phyloP scores from a whole-genome alignment of 805 yeast genomes.

The Cyberlindnera saturnus region DNA sequence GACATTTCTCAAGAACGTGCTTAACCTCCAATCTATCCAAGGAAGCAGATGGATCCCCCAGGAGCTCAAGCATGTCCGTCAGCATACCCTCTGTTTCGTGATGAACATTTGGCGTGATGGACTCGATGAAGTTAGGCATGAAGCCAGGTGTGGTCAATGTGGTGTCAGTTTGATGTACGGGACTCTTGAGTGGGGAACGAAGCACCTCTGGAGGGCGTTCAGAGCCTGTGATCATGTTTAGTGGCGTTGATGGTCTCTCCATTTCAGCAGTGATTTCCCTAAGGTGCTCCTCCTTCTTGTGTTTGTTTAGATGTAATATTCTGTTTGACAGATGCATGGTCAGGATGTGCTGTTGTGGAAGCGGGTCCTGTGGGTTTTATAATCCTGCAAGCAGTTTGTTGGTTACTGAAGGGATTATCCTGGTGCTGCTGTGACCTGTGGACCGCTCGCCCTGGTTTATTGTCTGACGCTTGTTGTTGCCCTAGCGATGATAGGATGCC shows the following conservation, averaged over 20 bases:
- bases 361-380: too few species aligned
- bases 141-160: neutral
- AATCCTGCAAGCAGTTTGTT: too few species aligned
- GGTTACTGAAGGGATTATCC: too few species aligned
- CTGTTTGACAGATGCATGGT: too few species aligned
- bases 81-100: neutral
- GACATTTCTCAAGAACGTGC: slow-evolving; percentile 6
- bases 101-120: neutral
- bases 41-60: neutral
- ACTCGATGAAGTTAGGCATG: neutral
- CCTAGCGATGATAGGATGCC: too few species aligned
- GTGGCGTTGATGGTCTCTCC: neutral
- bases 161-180: neutral
- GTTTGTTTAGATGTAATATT: neutral
- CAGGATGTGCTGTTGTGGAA: too few species aligned
- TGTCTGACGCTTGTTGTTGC: too few species aligned
- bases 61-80: neutral
- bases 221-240: neutral
- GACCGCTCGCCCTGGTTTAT: too few species aligned
- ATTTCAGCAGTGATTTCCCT: neutral
- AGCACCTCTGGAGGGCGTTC: neutral
- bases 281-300: neutral
- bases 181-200: neutral
- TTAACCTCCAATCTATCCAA: neutral
- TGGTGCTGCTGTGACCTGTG: too few species aligned